These are phyloP conservation scores for Teunomyces kruisii DNA, from an alignment of 805 yeast species.

Conservation along the genomic window DNA sequence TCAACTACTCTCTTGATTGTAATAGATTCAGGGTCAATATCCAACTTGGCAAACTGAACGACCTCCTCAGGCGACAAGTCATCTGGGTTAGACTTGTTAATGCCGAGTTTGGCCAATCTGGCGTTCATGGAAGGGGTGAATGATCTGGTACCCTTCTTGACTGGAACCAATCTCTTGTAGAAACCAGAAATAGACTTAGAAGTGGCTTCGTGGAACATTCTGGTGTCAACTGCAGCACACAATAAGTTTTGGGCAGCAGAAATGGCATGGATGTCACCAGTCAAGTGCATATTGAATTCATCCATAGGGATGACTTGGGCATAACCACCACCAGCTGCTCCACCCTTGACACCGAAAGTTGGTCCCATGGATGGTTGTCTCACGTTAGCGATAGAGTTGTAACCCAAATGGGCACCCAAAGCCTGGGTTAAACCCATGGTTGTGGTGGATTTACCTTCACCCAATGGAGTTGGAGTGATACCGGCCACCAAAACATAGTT, in stretches of 20 bases:
- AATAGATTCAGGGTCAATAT: slow-evolving; percentile 86
- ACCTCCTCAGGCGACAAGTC: slow-evolving; percentile 78
- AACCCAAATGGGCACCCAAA: slow-evolving; percentile 82
- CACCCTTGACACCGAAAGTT: slow-evolving; percentile 97
- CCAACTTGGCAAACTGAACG: slow-evolving; percentile 71
- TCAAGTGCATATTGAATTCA: slow-evolving; percentile 94
- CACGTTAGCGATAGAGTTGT: slow-evolving; percentile 87
- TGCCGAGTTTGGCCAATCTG: slow-evolving; percentile 79
- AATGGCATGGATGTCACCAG: slow-evolving; percentile 97
- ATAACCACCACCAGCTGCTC: slow-evolving; percentile 99
- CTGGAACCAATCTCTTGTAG: slow-evolving; percentile 83
- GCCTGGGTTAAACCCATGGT: slow-evolving; percentile 98
- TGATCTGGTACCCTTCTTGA: slow-evolving; percentile 73
- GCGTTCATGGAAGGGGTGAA: slow-evolving; percentile 78
- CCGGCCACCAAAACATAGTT: slow-evolving; percentile 92
- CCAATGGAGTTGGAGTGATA: slow-evolving; percentile 96
- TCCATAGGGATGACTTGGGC: slow-evolving; percentile 99
- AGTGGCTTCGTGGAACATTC: slow-evolving; percentile 92
- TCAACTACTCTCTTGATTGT: slow-evolving; percentile 94
- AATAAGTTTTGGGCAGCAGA: slow-evolving; percentile 89
- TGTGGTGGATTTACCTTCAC: slow-evolving; percentile 97
- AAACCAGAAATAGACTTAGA: slow-evolving; percentile 76
- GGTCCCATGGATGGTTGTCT: slow-evolving; percentile 99
- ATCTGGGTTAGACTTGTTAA: slow-evolving; percentile 75
- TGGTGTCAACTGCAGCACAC: slow-evolving; percentile 95